Base-by-base conservation (phyloP, 495 filamentous ascomycete genomes). In the Tuber umbilicatum region DNA sequence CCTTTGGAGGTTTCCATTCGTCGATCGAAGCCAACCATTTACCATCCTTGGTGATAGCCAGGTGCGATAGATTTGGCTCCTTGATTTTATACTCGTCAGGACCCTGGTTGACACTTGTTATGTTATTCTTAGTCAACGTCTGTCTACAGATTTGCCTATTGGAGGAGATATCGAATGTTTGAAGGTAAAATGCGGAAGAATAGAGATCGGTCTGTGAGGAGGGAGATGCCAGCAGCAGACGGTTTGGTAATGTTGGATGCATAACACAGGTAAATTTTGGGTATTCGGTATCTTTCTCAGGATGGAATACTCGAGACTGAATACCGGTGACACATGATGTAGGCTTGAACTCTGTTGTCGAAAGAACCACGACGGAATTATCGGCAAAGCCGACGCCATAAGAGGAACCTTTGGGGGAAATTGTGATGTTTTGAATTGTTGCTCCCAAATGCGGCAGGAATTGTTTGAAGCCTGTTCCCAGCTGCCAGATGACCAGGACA, bases 21-120 rank as follows among this genome's bases (percentile, higher is more conserved):
- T 99, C 96, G 5, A 96, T 87, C 0, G 92, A 97, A 47, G 92
- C 93, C 76, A 99, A 86, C 95, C 95, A 99, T 76, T 89, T 87
- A 1, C 94, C 94, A 82, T 97, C 90, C 39, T 86, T 82, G 37
- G 91, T 92, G 74, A 94, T 87, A 71, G 88, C 86, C 73, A 99
- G 84, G 70, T 89, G 87, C 19, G 86, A 90, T 68, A 96, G 86
- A 75, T 90, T 89, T 12, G 95, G 94, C 74, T 97, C 89, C 2
- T 86, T 82, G 68, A 98, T 87, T 31, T 86, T 85, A 60, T 87
- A 86, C 0, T 89, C 87, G 73, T 91, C 90, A 31, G 91, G 90
- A 2, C 90, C 89, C 37, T 91, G 85, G 73, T 91, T 95, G 74
- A 91, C 83, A 70, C 90, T 91, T 0, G 95, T 97, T 10, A 90